Evolutionary conservation across 257 asterid genomes (phyloP).

Genomic region (Paraleonurus japonicus): DNA sequence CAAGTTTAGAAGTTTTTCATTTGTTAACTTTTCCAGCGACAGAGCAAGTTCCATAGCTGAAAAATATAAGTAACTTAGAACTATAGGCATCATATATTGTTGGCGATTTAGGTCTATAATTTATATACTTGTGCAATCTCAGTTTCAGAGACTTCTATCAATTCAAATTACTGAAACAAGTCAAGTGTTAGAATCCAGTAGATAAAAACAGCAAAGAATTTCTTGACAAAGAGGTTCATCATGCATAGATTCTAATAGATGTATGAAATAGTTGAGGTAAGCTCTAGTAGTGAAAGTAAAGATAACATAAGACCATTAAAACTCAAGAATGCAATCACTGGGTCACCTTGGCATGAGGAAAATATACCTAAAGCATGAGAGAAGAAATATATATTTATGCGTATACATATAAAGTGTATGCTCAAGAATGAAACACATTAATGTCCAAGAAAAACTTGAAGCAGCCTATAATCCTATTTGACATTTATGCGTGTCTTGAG

Average conservation of each 20-base stretch:
- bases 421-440: neutral
- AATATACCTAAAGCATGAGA: neutral
- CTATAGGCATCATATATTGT: neutral
- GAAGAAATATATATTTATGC: no score
- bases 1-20: constrained; percentile 27
- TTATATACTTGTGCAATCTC: neutral
- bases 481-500: neutral
- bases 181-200: neutral
- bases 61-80: neutral
- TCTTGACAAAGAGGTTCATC: neutral
- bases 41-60: constrained; percentile 30
- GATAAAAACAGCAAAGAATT: neutral
- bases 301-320: neutral
- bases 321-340: neutral
- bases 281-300: neutral
- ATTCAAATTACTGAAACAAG: neutral
- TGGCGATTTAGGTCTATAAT: neutral
- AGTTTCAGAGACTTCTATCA: neutral
- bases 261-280: neutral
- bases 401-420: neutral
- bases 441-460: neutral
- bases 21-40: constrained; percentile 27
- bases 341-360: neutral
- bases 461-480: neutral
- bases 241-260: neutral